Percentiles rank a stretch among this genome's conserved stretches.
Evolutionary conservation across 2,329 filamentous ascomycete species (phyloP).

Genomic region (Hypoxylon sp.): DNA sequence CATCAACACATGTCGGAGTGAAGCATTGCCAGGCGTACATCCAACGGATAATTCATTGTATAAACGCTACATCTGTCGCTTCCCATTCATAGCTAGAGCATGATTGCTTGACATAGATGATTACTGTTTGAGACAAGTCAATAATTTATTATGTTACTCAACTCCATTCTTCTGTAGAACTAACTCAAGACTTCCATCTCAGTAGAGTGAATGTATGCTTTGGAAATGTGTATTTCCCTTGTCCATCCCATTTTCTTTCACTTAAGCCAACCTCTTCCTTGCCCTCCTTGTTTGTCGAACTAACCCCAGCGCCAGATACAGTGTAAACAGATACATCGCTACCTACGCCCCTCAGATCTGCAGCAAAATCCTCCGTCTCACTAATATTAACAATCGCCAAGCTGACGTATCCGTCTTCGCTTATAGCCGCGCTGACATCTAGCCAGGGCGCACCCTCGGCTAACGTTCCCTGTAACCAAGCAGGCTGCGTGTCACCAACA

Average conservation of each 20-base stretch:
- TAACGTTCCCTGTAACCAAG: constrained; percentile 75
- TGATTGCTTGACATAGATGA: constrained; percentile 18
- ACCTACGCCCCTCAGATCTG: constrained; percentile 71
- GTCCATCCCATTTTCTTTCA: constrained; percentile 75
- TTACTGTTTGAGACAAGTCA: constrained; percentile 22
- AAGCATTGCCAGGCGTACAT: constrained; percentile 31
- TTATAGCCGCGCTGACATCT: constrained; percentile 75
- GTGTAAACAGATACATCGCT: constrained; percentile 72
- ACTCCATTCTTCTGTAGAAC: background rate
- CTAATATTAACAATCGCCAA: constrained; percentile 82
- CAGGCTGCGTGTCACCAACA: constrained; percentile 75
- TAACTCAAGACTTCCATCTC: constrained; percentile 58
- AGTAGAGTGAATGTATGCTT: constrained; percentile 81
- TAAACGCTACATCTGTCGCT: constrained; percentile 38
- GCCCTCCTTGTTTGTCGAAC: constrained; percentile 73
- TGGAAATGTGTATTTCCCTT: constrained; percentile 74
- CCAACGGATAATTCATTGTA: constrained; percentile 43
- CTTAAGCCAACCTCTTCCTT: constrained; percentile 74
- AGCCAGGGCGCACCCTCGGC: constrained; percentile 75
- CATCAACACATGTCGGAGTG: constrained; percentile 34
- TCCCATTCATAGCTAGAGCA: constrained; percentile 13
- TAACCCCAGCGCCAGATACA: constrained; percentile 71
- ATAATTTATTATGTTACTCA: constrained; percentile 34
- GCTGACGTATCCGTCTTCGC: constrained; percentile 72
- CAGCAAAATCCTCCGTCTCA: constrained; percentile 72